Evolutionary conservation across 2,329 filamentous ascomycete species (phyloP).

Genomic region (Talaromyces rugulosus): DNA sequence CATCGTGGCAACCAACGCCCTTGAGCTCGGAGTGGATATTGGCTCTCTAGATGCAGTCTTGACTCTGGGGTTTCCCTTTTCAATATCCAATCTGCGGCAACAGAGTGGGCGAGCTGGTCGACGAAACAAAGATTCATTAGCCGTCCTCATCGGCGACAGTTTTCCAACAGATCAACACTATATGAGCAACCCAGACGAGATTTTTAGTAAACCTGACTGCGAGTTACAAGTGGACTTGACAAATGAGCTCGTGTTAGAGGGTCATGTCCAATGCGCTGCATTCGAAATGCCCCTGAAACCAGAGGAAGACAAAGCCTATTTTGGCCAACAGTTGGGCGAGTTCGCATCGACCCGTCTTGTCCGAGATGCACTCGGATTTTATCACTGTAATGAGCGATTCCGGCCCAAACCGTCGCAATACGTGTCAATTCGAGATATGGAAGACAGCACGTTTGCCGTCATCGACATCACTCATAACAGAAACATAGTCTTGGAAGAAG

Average conservation of each 20-base stretch:
- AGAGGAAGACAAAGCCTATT: conserved; percentile 70
- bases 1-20: conserved; percentile 86
- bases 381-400: conserved; percentile 84
- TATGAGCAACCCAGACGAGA: conserved; percentile 92
- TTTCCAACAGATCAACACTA: conserved; percentile 93
- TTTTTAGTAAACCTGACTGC: conserved; percentile 84
- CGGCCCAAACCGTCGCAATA: conserved; percentile 76
- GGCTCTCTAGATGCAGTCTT: conserved; percentile 90
- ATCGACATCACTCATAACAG: conserved; percentile 75
- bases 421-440: conserved; percentile 83
- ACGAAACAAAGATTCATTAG: conserved; percentile 88
- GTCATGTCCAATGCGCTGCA: conserved; percentile 91
- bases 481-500: conserved; percentile 85
- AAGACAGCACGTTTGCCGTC: conserved; percentile 90
- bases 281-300: conserved; percentile 90
- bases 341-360: conserved; percentile 71
- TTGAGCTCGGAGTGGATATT: conserved; percentile 94
- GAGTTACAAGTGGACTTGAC: conserved; percentile 87
- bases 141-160: conserved; percentile 80
- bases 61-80: conserved; percentile 91
- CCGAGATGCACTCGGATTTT: conserved; percentile 73
- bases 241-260: conserved; percentile 87
- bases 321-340: conserved; percentile 66
- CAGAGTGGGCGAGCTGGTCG: conserved; percentile 91
- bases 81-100: conserved; percentile 88